Evolutionary conservation across 768 basidiomycete genomes (phyloP).

Genomic region (Omphalotus guepiniiformis): DNA sequence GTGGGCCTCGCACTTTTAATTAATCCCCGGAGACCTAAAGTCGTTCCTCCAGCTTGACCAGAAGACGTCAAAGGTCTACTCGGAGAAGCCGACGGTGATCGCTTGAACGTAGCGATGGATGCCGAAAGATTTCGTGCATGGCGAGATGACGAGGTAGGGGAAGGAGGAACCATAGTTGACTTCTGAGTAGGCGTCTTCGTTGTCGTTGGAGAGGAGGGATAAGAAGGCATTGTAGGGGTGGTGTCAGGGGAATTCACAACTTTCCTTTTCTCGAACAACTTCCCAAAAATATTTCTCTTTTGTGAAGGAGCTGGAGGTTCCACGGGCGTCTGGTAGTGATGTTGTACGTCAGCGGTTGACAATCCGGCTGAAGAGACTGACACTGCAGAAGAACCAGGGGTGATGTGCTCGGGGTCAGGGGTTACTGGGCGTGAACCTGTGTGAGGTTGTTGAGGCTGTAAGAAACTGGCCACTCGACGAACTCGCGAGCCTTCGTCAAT

Average conservation of each 20-base stretch:
- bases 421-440: slow-evolving; percentile 11
- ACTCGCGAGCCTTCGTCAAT: slow-evolving; percentile 2
- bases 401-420: slow-evolving; percentile 16
- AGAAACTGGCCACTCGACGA: background rate
- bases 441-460: background rate
- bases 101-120: slow-evolving; percentile 4
- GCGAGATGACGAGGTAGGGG: slow-evolving; percentile 5
- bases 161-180: slow-evolving; percentile 24
- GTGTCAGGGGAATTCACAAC: slow-evolving; percentile 12
- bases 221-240: slow-evolving; percentile 3
- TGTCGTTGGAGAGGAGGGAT: background rate
- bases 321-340: slow-evolving; percentile 15
- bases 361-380: slow-evolving; percentile 25
- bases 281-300: slow-evolving; percentile 64
- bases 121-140: slow-evolving; percentile 4
- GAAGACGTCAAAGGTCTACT: slow-evolving; percentile 3
- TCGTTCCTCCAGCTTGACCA: background rate
- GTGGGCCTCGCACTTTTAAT: background rate
- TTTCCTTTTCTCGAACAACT: slow-evolving; percentile 63
- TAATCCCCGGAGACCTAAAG: background rate
- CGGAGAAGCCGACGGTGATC: background rate
- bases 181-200: slow-evolving; percentile 20
- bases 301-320: slow-evolving; percentile 25
- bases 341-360: background rate
- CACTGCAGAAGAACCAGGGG: slow-evolving; percentile 28